phyloP scores from a whole-genome alignment of 495 filamentous ascomycete genomes.

The Niebla homalea region DNA sequence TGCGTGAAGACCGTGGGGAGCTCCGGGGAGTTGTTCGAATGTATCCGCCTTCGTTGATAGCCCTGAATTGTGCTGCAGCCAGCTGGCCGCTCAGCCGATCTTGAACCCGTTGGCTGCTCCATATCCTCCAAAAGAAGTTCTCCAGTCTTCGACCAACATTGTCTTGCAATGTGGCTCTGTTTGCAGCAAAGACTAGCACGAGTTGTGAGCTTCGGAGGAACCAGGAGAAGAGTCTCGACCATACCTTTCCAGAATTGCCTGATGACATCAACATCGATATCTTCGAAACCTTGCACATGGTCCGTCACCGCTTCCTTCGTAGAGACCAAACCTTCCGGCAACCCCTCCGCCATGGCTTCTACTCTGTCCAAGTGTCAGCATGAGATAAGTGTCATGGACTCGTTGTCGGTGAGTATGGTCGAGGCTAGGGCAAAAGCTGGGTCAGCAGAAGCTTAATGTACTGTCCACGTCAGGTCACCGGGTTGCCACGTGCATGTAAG shows the following conservation, averaged over 20 bases:
- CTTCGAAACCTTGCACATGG: constrained; percentile 21
- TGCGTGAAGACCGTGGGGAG: constrained; percentile 14
- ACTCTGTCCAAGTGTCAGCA: not conserved
- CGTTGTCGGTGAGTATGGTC: no score
- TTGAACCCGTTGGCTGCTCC: constrained; percentile 25
- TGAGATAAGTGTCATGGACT: not conserved
- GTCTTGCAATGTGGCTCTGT: constrained; percentile 25
- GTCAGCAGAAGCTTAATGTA: not conserved
- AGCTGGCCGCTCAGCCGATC: constrained; percentile 21
- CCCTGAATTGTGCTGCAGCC: constrained; percentile 28
- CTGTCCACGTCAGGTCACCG: not conserved
- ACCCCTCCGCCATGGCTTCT: constrained; percentile 32
- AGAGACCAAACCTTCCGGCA: constrained; percentile 39
- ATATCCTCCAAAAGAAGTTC: constrained; percentile 43
- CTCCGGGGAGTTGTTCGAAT: constrained; percentile 18
- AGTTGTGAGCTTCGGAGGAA: not conserved
- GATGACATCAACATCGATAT: constrained; percentile 26
- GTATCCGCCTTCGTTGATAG: constrained; percentile 25
- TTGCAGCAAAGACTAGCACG: constrained; percentile 29
- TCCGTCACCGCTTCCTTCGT: constrained; percentile 22
- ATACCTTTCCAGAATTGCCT: constrained; percentile 37
- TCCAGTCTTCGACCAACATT: constrained; percentile 33
- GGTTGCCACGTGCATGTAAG: not conserved
- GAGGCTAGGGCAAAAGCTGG: no score
- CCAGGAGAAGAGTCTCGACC: not conserved